These are phyloP conservation scores for Pythium coloratum DNA, from an alignment of 352 stramenopile genomes.

Conservation along the genomic window DNA sequence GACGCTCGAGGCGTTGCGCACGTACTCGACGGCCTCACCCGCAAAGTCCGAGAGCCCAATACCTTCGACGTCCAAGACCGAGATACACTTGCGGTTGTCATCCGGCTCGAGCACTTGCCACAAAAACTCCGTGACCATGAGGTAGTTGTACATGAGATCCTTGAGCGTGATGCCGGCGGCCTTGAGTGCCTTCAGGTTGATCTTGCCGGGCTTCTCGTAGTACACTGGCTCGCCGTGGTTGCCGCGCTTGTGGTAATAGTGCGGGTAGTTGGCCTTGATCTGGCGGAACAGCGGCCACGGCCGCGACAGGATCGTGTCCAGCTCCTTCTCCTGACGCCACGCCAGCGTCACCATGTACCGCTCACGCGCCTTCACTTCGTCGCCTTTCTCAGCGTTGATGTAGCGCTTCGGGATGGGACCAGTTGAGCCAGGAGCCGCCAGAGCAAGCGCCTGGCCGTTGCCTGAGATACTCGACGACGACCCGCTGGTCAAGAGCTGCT, in stretches of 20 bases:
- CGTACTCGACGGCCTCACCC: conserved; percentile 86
- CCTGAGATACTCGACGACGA: conserved; percentile 13
- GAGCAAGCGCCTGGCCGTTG: conserved; percentile 4
- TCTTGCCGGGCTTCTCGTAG: conserved; percentile 86
- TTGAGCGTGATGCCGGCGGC: conserved; percentile 69
- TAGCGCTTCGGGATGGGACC: conserved; percentile 55
- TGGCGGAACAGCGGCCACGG: conserved; percentile 73
- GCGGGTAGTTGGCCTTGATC: conserved; percentile 92
- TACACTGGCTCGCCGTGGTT: conserved; percentile 82
- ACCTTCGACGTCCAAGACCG: conserved; percentile 80
- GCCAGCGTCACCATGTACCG: conserved; percentile 72
- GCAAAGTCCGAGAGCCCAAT: conserved; percentile 85
- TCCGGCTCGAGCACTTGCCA: conserved; percentile 86
- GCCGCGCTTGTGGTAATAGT: conserved; percentile 89
- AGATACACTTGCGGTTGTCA: conserved; percentile 86
- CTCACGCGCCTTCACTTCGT: conserved; percentile 56
- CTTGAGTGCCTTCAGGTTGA: conserved; percentile 86
- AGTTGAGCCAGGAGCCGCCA: conserved; percentile 11
- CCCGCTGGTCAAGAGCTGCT: background rate
- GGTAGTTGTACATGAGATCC: conserved; percentile 84
- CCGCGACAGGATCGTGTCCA: conserved; percentile 75
- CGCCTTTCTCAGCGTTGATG: conserved; percentile 76
- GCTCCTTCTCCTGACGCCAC: conserved; percentile 78
- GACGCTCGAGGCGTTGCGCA: conserved; percentile 67
- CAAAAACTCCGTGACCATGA: conserved; percentile 85